phyloP scores from a whole-genome alignment of 352 stramenopile genomes.

The Peronospora belbahrii region DNA sequence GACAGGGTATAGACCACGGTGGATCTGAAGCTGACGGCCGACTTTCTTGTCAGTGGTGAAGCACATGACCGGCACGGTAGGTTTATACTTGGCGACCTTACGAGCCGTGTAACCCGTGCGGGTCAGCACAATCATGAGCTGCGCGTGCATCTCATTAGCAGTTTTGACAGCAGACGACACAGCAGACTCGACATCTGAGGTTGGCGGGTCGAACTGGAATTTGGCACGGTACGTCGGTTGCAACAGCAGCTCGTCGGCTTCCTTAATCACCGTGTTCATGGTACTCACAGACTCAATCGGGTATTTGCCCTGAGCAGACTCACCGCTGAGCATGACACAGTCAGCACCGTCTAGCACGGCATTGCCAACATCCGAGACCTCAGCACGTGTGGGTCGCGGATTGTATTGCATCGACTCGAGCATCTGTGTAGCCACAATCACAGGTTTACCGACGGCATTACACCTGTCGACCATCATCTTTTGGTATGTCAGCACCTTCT shows the following conservation, averaged over 20 bases:
- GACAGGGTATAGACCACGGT: conserved; percentile 74
- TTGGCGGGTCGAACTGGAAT: conserved; percentile 43
- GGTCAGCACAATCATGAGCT: conserved; percentile 95
- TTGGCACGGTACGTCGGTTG: conserved; percentile 59
- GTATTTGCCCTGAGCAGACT: conserved; percentile 97
- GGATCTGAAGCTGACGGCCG: conserved; percentile 87
- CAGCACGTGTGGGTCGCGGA: conserved; percentile 94
- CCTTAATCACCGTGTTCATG: conserved; percentile 87
- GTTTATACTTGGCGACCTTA: conserved; percentile 92
- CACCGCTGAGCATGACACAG: conserved; percentile 96
- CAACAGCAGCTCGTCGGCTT: conserved; percentile 85
- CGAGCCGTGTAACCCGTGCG: conserved; percentile 90
- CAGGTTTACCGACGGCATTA: conserved; percentile 95
- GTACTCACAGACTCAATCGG: conserved; percentile 91
- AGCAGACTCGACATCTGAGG: conserved; percentile 87
- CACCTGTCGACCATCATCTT: conserved; percentile 98
- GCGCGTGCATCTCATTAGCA: conserved; percentile 91
- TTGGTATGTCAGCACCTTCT: conserved; percentile 98
- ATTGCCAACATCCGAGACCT: conserved; percentile 98
- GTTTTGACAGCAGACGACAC: conserved; percentile 95
- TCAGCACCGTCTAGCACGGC: conserved; percentile 96
- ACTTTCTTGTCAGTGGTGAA: conserved; percentile 85
- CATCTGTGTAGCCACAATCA: conserved; percentile 99
- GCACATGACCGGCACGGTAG: conserved; percentile 71
- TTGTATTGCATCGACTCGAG: conserved; percentile 98